Evolutionary conservation across 345 rosid genomes (phyloP).

Genomic region (Euphorbia peplus): DNA sequence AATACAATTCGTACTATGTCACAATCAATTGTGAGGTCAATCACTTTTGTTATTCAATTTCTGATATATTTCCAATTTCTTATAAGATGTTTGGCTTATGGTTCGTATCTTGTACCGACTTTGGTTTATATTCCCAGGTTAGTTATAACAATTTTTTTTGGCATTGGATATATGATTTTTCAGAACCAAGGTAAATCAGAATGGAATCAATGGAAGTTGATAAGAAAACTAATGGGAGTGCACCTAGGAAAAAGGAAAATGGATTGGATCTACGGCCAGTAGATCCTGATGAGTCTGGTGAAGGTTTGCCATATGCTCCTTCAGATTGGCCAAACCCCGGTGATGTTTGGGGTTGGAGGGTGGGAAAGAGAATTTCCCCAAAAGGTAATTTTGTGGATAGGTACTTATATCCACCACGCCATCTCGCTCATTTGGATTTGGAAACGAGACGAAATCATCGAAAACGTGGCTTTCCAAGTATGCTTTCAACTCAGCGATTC

Average conservation of each 20-base stretch:
- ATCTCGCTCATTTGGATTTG: conserved; percentile 24
- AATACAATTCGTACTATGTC: too few species aligned
- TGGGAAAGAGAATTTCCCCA: conserved; percentile 56
- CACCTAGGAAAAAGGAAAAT: conserved; percentile 26
- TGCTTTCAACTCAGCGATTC: conserved; percentile 44
- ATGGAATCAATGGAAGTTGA: conserved; percentile 36
- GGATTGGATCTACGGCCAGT: conserved; percentile 38
- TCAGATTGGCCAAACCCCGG: conserved; percentile 70
- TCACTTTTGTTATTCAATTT: too few species aligned
- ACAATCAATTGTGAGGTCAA: too few species aligned
- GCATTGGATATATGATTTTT: background rate
- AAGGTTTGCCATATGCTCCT: conserved; percentile 90
- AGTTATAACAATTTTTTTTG: background rate
- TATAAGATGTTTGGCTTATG: background rate
- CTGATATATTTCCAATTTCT: background rate
- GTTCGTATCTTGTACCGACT: background rate
- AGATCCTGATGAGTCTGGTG: conserved; percentile 43
- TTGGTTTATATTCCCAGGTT: background rate
- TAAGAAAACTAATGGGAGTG: conserved; percentile 29
- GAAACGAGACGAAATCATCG: conserved; percentile 10
- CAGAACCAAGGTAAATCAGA: background rate
- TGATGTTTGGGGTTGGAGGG: conserved; percentile 84
- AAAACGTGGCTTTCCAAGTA: conserved; percentile 51
- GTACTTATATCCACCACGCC: conserved; percentile 64
- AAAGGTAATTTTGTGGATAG: conserved; percentile 56